Conservation (phyloP, 2,329 filamentous ascomycete genomes). For the Fusarium abutilonis region DNA sequence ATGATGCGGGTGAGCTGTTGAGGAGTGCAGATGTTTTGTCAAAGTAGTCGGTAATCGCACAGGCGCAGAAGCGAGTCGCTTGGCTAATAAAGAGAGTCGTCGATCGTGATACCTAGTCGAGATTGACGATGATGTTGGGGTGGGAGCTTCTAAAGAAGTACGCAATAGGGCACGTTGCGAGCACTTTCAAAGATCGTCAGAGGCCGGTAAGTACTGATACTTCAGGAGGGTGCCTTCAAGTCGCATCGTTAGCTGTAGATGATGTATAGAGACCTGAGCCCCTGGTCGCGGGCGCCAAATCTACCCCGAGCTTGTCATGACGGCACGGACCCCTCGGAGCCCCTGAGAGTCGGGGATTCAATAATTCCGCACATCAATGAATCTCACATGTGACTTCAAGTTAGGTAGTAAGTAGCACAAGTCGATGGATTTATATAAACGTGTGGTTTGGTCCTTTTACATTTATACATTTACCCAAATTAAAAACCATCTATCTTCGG, state of each 20-base stretch:
- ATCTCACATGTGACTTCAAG: neutral
- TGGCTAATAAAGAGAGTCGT: constrained; percentile 36
- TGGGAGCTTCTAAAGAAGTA: constrained; percentile 31
- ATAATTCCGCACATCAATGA: constrained; percentile 11
- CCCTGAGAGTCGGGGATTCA: constrained; percentile 37
- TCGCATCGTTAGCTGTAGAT: no score
- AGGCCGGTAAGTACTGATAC: constrained; percentile 24
- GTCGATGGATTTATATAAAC: no score
- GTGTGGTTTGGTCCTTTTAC: no score
- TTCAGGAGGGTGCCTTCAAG: neutral
- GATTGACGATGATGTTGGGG: constrained; percentile 40
- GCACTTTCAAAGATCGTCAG: constrained; percentile 34
- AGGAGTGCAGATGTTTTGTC: constrained; percentile 14
- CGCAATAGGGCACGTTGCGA: constrained; percentile 35
- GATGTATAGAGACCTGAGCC: constrained; percentile 23
- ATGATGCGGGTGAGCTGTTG: constrained; percentile 22
- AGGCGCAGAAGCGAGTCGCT: constrained; percentile 20
- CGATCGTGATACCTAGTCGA: constrained; percentile 41
- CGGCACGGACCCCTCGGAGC: constrained; percentile 29
- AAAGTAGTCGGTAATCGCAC: constrained; percentile 16
- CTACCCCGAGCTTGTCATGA: constrained; percentile 24
- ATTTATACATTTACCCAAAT: no score
- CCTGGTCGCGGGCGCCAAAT: constrained; percentile 14
- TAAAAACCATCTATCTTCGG: no score
- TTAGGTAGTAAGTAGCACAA: no score